A percentile compares a stretch with the other conserved stretches of the same genome.
Conservation (phyloP, 345 rosid species). For the Sisymbrium irio region DNA sequence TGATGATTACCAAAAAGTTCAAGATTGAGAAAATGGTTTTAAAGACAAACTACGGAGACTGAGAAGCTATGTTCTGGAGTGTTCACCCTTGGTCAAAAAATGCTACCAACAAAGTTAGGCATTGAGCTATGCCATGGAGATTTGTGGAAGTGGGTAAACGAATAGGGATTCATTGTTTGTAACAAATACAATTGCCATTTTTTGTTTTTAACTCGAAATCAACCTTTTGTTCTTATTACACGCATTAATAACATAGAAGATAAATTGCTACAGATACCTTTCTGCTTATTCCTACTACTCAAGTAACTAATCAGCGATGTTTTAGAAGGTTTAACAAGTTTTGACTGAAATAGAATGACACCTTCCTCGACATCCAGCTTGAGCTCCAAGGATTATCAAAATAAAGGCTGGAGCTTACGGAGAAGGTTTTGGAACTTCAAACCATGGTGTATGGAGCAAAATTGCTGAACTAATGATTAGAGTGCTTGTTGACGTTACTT, state of each 20-base stretch:
- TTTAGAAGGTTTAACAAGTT: not conserved
- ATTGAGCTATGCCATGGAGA: conserved; percentile 20
- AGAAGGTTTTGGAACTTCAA: no score
- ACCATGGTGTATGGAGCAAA: no score
- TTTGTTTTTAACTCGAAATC: not conserved
- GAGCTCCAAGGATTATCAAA: no score
- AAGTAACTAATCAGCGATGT: not conserved
- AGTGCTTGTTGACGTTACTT: no score
- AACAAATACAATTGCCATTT: conserved; percentile 16
- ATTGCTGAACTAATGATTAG: no score
- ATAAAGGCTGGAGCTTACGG: no score
- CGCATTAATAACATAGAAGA: conserved; percentile 20
- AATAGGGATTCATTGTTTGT: conserved; percentile 35
- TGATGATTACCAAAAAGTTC: conserved; percentile 14
- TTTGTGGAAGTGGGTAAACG: conserved; percentile 27
- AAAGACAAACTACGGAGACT: not conserved
- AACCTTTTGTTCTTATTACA: conserved; percentile 20
- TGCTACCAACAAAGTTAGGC: conserved; percentile 1
- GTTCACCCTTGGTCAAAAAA: conserved; percentile 3
- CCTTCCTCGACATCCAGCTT: no score
- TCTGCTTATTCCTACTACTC: not conserved
- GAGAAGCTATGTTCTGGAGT: not conserved
- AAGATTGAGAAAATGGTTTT: conserved; percentile 25
- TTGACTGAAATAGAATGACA: no score
- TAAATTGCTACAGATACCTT: not conserved